Evolutionary conservation across 306 rosid species (phyloP), one percentile per base, ranked within the genome.

Genomic region (Quercus ilex): DNA sequence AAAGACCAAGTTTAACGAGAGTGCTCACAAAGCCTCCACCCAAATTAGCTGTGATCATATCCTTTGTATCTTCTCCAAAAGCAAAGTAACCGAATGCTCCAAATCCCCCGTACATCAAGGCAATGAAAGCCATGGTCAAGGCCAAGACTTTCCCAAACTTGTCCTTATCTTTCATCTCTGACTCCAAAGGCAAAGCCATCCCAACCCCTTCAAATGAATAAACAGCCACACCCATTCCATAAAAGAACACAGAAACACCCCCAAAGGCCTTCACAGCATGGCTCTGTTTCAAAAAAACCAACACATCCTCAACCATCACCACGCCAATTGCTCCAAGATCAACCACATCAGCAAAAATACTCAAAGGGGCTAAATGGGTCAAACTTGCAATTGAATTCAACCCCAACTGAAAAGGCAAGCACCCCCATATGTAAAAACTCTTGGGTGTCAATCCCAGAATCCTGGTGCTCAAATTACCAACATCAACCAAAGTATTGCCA

Each of bases 161-260:
- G 8, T 81, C 83, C 82, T 83, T 89, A n/a, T 87, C 82, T 79
- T 78, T 89, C 28, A 77, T 71, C 81, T 89, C 92, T 15, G 92
- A 83, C 57, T 89, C 92, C 65, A 89, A 58, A 17, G 92, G 92
- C 46, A 89, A 51, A 51, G 81, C 85, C 92, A 89, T 86, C 3
- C 89, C 92, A 69, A 83, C 71, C 31, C 90, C 89, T 79, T 89
- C 92, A 31, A 89, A 89, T 9, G 90, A 77, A 51, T 89, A 89
- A 20, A 85, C 87, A 38, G 86, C 85, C 71, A 89, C 92, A 4
- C 92, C 90, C 65, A 86, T 17, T 0, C 88, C 88, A 51, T 86
- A 89, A 35, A 86, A 86, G 71, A 88, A 86, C 21, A 85, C 67
- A 12, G 89, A 85, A 30, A 88, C 69, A 4, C 81, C 78, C n/a